A percentile compares a stretch with the other conserved stretches of the same genome.
phyloP scores from a whole-genome alignment of 2,329 filamentous ascomycete species.

The Ophiostoma quercus region DNA sequence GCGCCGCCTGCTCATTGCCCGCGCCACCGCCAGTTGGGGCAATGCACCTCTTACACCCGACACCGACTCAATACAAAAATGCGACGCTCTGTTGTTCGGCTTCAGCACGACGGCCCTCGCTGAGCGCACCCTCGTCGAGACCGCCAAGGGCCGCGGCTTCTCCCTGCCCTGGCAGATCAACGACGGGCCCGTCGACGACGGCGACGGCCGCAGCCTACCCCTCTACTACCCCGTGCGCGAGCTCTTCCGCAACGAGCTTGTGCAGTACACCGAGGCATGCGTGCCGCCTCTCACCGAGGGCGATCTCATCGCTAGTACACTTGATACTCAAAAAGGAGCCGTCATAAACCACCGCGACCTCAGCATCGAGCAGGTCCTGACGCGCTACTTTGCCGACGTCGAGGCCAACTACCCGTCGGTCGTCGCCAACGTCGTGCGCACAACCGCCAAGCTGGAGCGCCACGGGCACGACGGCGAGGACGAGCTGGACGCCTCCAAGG shows the following conservation, averaged over 20 bases:
- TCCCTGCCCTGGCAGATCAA: conserved; percentile 74
- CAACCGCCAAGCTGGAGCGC: conserved; percentile 71
- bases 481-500: not conserved
- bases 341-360: conserved; percentile 66
- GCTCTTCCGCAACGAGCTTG: conserved; percentile 73
- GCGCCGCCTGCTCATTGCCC: conserved; percentile 63
- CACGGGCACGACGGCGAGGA: not conserved
- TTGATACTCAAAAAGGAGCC: conserved; percentile 22
- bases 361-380: conserved; percentile 88
- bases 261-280: conserved; percentile 56
- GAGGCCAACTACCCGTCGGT: conserved; percentile 84
- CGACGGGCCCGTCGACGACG: conserved; percentile 53
- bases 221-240: conserved; percentile 81
- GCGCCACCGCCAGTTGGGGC: conserved; percentile 40
- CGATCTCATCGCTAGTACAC: conserved; percentile 36
- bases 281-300: conserved; percentile 36
- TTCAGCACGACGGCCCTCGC: conserved; percentile 85
- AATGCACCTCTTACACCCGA: not conserved
- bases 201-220: conserved; percentile 29
- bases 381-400: conserved; percentile 79
- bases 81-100: conserved; percentile 71
- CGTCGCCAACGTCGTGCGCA: conserved; percentile 91
- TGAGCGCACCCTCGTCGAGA: conserved; percentile 77
- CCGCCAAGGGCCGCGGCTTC: conserved; percentile 84
- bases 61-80: conserved; percentile 34